phyloP scores from a whole-genome alignment of 1,284 basidiomycete species.

The Tilletia horrida region DNA sequence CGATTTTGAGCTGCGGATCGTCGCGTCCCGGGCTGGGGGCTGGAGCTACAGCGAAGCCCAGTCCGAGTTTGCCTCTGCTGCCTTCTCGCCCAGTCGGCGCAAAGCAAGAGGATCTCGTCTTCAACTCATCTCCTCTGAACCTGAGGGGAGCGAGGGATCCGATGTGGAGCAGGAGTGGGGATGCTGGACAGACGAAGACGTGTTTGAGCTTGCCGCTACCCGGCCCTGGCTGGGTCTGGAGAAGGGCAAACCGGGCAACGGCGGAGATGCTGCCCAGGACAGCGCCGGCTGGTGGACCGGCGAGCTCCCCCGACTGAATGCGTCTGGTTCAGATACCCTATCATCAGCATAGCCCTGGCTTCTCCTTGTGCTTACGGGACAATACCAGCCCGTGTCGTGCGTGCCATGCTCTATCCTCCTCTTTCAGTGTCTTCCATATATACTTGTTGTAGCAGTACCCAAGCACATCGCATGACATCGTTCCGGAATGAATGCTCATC shows the following conservation, averaged over 20 bases:
- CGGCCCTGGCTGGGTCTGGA: conserved; percentile 17
- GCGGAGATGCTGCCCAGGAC: no score
- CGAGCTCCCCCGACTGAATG: conserved; percentile 17
- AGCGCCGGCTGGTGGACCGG: conserved; percentile 16
- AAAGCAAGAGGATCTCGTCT: background rate
- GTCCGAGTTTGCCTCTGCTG: background rate
- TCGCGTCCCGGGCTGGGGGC: conserved; percentile 16
- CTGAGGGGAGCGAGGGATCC: background rate
- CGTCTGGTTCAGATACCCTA: background rate
- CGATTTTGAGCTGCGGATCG: conserved; percentile 17
- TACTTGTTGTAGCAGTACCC: no score
- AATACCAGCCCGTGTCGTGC: no score
- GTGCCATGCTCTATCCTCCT: no score
- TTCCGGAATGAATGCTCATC: no score
- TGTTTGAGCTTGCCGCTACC: conserved; percentile 17
- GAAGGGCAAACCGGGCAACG: no score
- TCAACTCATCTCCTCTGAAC: background rate
- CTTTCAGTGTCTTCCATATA: no score
- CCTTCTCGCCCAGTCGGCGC: background rate
- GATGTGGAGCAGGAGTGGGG: background rate
- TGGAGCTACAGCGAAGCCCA: conserved; percentile 16
- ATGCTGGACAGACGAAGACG: conserved; percentile 18
- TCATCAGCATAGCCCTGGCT: no score
- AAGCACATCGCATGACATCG: no score
- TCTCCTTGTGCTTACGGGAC: no score